These are phyloP conservation scores for Termitomyces sp. DNA, from an alignment of 768 basidiomycete genomes.

Conservation along the genomic window DNA sequence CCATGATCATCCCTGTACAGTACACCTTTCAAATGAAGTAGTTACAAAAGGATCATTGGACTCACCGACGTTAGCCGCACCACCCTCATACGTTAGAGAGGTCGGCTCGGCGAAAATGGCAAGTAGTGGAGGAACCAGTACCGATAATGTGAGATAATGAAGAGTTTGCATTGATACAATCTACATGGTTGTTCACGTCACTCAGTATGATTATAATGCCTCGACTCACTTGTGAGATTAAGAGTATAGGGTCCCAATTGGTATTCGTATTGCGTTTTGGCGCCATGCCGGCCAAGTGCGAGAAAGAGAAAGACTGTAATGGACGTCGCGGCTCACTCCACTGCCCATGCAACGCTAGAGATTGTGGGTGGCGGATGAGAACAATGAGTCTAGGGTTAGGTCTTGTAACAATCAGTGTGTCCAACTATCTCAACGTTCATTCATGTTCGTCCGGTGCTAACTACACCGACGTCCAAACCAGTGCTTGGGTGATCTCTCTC, in stretches of 20 bases:
- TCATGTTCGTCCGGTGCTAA: not conserved
- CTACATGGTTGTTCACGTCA: constrained; percentile 32
- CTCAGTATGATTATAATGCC: not conserved
- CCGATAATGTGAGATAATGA: constrained; percentile 85
- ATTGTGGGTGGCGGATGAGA: constrained; percentile 1
- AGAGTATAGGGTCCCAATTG: constrained; percentile 86
- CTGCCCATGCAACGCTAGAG: constrained; percentile 9
- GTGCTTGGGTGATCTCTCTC: not conserved
- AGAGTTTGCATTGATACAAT: constrained; percentile 91
- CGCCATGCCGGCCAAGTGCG: constrained; percentile 18
- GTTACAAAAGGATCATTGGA: not conserved
- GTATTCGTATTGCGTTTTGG: constrained; percentile 29
- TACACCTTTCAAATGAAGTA: not conserved
- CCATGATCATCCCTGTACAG: constrained; percentile 79
- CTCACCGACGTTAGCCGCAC: constrained; percentile 73
- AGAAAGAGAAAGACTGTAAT: not conserved
- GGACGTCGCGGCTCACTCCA: not conserved
- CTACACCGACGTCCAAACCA: not conserved
- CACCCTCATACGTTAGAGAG: constrained; percentile 69
- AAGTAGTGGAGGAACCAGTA: constrained; percentile 80
- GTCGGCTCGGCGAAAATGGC: constrained; percentile 66
- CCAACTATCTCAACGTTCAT: not conserved
- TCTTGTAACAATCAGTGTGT: not conserved
- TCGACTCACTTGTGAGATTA: constrained; percentile 72
- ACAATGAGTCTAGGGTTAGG: constrained; percentile 16